A percentile compares a stretch with the other conserved stretches of the same genome.
phyloP scores from a whole-genome alignment of 768 basidiomycete genomes.

The Exidia glandulosa region DNA sequence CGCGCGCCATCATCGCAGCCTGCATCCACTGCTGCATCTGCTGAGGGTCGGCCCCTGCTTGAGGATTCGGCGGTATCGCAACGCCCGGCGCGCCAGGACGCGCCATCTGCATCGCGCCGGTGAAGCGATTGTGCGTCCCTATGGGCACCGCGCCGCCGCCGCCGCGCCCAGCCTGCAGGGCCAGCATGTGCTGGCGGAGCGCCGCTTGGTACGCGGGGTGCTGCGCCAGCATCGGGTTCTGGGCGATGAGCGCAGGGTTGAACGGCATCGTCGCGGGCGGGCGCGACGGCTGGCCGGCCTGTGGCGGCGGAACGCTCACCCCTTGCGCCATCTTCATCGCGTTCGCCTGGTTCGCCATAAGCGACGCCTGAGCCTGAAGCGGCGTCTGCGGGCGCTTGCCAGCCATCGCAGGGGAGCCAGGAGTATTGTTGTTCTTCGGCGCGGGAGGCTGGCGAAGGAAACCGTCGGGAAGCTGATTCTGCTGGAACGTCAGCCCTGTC shows the following conservation, averaged over 20 bases:
- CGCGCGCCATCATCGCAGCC: too few relatives aligned
- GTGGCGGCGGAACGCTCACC: not conserved
- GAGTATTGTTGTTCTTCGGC: not conserved
- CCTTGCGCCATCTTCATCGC: too few relatives aligned
- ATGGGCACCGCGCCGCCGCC: not conserved
- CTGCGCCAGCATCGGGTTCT: too few relatives aligned
- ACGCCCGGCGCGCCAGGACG: not conserved
- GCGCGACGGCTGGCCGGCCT: too few relatives aligned
- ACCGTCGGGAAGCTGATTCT: not conserved
- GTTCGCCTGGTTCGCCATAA: too few relatives aligned
- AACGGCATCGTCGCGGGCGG: too few relatives aligned
- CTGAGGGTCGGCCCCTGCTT: too few relatives aligned
- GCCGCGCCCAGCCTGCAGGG: not conserved
- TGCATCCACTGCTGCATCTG: too few relatives aligned
- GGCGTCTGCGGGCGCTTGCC: not conserved
- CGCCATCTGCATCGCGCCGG: not conserved
- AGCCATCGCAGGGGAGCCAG: not conserved
- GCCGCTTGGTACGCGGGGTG: not conserved
- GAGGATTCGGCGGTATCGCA: not conserved
- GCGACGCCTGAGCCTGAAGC: not conserved
- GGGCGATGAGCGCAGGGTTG: too few relatives aligned
- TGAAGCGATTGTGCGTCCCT: not conserved
- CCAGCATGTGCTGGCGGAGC: not conserved
- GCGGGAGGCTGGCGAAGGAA: not conserved
- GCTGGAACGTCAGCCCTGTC: not conserved